Evolutionary conservation across 2,329 filamentous ascomycete genomes (phyloP), one percentile per base, ranked within the genome.

Genomic region (Diaporthe destruens): DNA sequence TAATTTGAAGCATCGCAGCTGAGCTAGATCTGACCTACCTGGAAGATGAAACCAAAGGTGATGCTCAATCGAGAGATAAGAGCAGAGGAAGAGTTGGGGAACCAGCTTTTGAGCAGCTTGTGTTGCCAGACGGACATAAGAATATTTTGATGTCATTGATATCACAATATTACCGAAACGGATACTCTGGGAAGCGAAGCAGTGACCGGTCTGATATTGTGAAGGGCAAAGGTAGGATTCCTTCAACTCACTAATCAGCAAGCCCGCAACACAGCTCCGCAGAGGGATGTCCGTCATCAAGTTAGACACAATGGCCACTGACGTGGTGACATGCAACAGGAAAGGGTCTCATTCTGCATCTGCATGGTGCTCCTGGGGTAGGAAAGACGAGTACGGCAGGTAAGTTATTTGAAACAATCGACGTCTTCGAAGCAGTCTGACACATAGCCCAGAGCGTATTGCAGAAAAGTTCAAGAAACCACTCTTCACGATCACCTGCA

Each of bases 361-460:
- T 82, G 0, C 80, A 81, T 18, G 81, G 80, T 1, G 77, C 75
- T 0, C 80, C 80, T 0, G 80, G 80, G 1, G 79, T 79, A 0
- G 81, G 81, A 0, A 82, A 82, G 55, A 82, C 81, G 0, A 76
- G 78, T 0, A 81, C 80, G 2, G 80, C 78, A 34, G 77, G 76
- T 77, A 44, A 20, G 74, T 74, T 1, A n/a, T 12, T 3, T 4
- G 39, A 2, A 23, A 2, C 5, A 20, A 36, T n/a, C n/a, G 39
- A 8, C 8, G 11, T 14, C 29, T 29, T 29, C 29, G 29, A 29
- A 29, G 29, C 29, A 29, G 29, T 29, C 29, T 29, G 29, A 29
- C 29, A 5, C 29, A 29, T 29, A 29, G 7, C 5, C 36, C 29
- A 78, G 76, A 78, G 74, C 74, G 75, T 7, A 74, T 78, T 2